Conservation (phyloP, 73 alveolate genomes). For the Tetrahymena thermophila region DNA sequence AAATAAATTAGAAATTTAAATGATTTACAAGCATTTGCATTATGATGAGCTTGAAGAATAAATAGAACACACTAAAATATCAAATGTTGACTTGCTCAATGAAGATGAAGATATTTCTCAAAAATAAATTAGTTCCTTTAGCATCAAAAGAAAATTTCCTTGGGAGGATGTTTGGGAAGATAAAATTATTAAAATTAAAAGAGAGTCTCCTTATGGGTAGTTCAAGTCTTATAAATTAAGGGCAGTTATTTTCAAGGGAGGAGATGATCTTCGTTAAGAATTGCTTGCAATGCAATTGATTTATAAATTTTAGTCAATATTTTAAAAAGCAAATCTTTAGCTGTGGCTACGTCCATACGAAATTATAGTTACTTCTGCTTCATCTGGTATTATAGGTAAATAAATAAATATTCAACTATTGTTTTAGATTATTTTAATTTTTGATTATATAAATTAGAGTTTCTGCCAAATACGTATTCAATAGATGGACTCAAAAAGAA, state of each 20-base stretch:
- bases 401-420: not conserved
- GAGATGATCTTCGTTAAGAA: conserved; percentile 85
- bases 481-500: conserved; percentile 76
- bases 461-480: conserved; percentile 69
- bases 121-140: not conserved
- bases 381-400: conserved; percentile 62
- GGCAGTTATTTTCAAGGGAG: conserved; percentile 72
- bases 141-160: not conserved
- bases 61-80: not conserved
- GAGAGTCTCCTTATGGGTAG: conserved; percentile 40
- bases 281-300: conserved; percentile 79
- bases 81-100: not conserved
- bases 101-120: not conserved
- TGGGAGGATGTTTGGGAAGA: conserved; percentile 55
- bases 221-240: conserved; percentile 72
- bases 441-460: conserved; percentile 39
- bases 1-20: not conserved
- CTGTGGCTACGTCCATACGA: conserved; percentile 73
- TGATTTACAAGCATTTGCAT: not conserved
- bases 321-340: conserved; percentile 55
- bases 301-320: conserved; percentile 63
- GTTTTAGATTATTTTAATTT: not conserved
- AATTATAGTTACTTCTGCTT: conserved; percentile 67
- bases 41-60: not conserved
- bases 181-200: conserved; percentile 12